Base-by-base conservation (phyloP, 352 stramenopile species). In the Pythium vanterpoolii region DNA sequence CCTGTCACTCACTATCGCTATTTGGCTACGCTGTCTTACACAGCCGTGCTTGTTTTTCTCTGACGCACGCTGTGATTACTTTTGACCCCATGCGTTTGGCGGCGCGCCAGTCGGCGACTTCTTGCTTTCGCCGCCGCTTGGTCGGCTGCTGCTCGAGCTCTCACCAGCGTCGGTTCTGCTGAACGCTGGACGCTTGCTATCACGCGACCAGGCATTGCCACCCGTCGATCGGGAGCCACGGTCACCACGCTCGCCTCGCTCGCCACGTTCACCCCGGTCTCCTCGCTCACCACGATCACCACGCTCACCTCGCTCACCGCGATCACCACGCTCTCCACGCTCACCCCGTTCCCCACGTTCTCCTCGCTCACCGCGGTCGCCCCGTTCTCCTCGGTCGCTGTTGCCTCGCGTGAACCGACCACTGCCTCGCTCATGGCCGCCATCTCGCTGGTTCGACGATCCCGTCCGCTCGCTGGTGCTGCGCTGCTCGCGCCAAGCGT, bases 101-200 rank as follows among this genome's bases (percentile, higher is more conserved):
- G 73, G 55, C 28, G 65, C 42, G 49, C 50, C 43, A 0, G 27
- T 34, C 39, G 46, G 49, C 44, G 54, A 58, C 51, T 55, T 70
- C 49, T 65, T 65, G 55, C 52, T 56, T 64, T 83, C 71, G 54
- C 28, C 56, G 58, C 55, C 55, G 24, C 55, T 60, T 74, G 60
- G 56, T 75, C 52, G 71, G 66, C 49, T 69, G 57, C 9, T 63
- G 71, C 56, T 76, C 71, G 23, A 82, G 69, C 23, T 55, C 19
- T 48, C 60, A 30, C 43, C 59, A 18, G 36, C 36, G 39, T 54
- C 48, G 5, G n/a, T 66, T 43, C 64, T 85, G 60, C 44, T 73
- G 39, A 76, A 60, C 19, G 56, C 77, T 33, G 74, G 72, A 18
- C 80, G 77, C 69, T 87, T 86, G 62, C 42, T 81, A 30, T 87